These are phyloP conservation scores for Boletus vinaceobasis DNA, from an alignment of 768 basidiomycete genomes.

Conservation along the genomic window DNA sequence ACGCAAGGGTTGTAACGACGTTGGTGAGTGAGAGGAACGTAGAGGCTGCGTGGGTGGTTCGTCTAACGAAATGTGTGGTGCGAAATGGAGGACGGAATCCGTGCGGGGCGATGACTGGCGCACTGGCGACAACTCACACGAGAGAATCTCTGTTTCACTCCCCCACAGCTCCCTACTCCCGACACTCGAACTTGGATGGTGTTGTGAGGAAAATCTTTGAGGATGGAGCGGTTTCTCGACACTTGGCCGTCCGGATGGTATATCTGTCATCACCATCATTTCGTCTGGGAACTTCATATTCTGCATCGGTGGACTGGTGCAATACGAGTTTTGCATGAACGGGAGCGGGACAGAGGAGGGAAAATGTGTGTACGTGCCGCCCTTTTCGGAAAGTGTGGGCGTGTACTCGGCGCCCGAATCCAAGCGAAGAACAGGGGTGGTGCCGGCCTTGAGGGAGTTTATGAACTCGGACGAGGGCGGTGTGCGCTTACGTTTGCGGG, in stretches of 20 bases:
- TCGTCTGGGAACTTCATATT: slow-evolving; percentile 16
- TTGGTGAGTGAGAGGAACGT: slow-evolving; percentile 5
- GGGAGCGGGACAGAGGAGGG: slow-evolving; percentile 9
- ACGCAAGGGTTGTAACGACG: slow-evolving; percentile 25
- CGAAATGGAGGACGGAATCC: slow-evolving; percentile 10
- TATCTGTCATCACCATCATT: slow-evolving; percentile 6
- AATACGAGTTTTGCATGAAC: slow-evolving; percentile 14
- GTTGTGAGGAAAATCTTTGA: slow-evolving; percentile 17
- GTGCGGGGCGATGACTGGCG: slow-evolving; percentile 4
- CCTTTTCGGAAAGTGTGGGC: slow-evolving; percentile 18
- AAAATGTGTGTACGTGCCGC: not conserved
- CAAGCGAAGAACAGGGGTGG: slow-evolving; percentile 26
- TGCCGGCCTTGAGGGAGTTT: slow-evolving; percentile 24
- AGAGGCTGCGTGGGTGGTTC: slow-evolving; percentile 1
- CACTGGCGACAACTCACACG: slow-evolving; percentile 1
- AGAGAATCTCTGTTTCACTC: slow-evolving; percentile 13
- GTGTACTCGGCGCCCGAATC: slow-evolving; percentile 19
- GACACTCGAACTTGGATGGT: slow-evolving; percentile 9
- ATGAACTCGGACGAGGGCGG: slow-evolving; percentile 63
- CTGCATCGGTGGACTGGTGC: slow-evolving; percentile 1
- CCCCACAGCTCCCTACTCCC: slow-evolving; percentile 26
- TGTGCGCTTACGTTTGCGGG: slow-evolving; percentile 38
- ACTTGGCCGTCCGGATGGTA: slow-evolving; percentile 12
- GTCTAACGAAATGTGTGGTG: slow-evolving; percentile 14
- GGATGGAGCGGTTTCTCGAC: slow-evolving; percentile 23